These are phyloP conservation scores for Pichiaceae sp. DNA, from an alignment of 1,139 yeast genomes.

Conservation along the genomic window DNA sequence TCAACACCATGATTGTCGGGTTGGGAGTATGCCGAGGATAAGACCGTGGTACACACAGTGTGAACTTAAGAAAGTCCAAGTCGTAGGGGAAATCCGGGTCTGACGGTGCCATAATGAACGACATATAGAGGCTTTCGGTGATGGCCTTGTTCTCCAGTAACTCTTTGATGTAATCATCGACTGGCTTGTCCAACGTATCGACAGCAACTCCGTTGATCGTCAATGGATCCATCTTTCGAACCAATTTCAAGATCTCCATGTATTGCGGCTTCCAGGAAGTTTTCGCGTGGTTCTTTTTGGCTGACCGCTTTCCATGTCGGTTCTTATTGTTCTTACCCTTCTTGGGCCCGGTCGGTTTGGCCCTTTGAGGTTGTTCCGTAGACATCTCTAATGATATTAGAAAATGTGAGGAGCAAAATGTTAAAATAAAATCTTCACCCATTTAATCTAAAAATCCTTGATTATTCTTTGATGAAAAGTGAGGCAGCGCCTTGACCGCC, in stretches of 20 bases:
- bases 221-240: slow-evolving; percentile 13
- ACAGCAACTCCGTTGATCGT: slow-evolving; percentile 22
- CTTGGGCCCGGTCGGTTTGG: not conserved
- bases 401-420: not conserved
- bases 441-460: not conserved
- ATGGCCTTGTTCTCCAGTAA: slow-evolving; percentile 9
- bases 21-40: slow-evolving; percentile 37
- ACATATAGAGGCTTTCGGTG: slow-evolving; percentile 17
- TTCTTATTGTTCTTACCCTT: slow-evolving; percentile 2
- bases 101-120: slow-evolving; percentile 36
- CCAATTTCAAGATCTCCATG: slow-evolving; percentile 13
- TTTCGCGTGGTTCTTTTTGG: slow-evolving; percentile 1
- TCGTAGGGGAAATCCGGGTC: slow-evolving; percentile 76
- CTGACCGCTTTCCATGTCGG: slow-evolving; percentile 1
- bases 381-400: not conserved
- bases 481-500: slow-evolving; percentile 99
- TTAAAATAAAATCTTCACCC: too few relatives aligned
- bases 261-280: slow-evolving; percentile 5
- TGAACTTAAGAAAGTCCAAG: slow-evolving; percentile 39
- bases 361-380: not conserved
- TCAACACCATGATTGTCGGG: slow-evolving; percentile 46
- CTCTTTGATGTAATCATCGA: slow-evolving; percentile 12
- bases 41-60: slow-evolving; percentile 43
- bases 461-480: slow-evolving; percentile 61
- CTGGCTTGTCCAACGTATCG: slow-evolving; percentile 10